phyloP scores from a whole-genome alignment of 2,329 filamentous ascomycete genomes.

The Fusarium illudens region DNA sequence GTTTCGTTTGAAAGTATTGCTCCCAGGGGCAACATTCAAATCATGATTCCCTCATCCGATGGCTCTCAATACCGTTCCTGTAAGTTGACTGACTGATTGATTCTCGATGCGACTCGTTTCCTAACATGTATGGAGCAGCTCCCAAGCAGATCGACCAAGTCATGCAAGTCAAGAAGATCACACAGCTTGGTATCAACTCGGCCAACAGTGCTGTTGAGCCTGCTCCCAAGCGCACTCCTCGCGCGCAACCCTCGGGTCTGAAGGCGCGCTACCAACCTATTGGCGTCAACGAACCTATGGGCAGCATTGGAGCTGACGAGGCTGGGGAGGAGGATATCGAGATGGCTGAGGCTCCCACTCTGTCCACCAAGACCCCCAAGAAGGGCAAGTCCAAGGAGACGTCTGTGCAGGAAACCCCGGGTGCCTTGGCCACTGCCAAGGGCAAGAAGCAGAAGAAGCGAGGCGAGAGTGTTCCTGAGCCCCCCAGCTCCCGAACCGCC shows the following conservation, averaged over 20 bases:
- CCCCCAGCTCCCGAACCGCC: constrained; percentile 22
- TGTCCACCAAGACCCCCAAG: constrained; percentile 40
- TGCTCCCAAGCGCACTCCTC: constrained; percentile 60
- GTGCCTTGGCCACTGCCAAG: constrained; percentile 35
- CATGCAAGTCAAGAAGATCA: constrained; percentile 71
- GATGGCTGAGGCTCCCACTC: constrained; percentile 53
- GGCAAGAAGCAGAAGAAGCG: constrained; percentile 47
- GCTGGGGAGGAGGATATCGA: constrained; percentile 57
- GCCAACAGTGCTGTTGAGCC: constrained; percentile 48
- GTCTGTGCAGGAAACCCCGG: neutral
- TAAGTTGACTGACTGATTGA: constrained; percentile 48
- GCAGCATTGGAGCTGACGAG: constrained; percentile 52
- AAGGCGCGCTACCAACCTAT: constrained; percentile 73
- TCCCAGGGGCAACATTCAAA: constrained; percentile 61
- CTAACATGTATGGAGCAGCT: constrained; percentile 30
- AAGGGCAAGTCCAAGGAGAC: constrained; percentile 43
- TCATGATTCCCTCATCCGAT: constrained; percentile 67
- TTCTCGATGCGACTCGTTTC: constrained; percentile 1
- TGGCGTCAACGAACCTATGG: constrained; percentile 56
- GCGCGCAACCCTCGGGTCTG: constrained; percentile 73
- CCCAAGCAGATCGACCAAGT: constrained; percentile 62
- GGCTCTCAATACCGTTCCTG: constrained; percentile 63
- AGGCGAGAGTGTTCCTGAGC: constrained; percentile 14
- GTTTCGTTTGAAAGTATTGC: constrained; percentile 62
- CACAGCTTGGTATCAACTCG: constrained; percentile 60